phyloP scores from a whole-genome alignment of 176 grass and related monocot species.

The Avena sativa region DNA sequence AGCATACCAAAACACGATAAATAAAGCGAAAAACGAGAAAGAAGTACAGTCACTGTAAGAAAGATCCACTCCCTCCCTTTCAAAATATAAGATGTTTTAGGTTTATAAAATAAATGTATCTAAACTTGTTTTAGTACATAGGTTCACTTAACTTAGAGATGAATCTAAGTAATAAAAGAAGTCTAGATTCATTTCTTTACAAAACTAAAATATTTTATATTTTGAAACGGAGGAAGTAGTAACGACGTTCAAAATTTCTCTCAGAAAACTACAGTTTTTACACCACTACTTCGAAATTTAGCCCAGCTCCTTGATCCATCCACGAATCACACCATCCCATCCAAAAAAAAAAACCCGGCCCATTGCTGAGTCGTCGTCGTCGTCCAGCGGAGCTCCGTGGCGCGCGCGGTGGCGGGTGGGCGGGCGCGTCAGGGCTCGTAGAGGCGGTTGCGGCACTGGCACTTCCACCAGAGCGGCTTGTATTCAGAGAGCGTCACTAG shows the following conservation, averaged over 20 bases:
- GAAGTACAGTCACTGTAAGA: neutral
- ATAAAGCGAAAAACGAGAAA: neutral
- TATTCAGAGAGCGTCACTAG: constrained; percentile 61
- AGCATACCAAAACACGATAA: neutral
- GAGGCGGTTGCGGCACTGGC: constrained; percentile 68
- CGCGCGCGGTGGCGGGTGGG: neutral
- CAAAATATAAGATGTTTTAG: no score
- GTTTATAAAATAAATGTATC: no score
- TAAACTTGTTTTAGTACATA: no score
- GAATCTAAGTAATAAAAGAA: no score
- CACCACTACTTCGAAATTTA: neutral
- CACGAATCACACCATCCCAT: neutral
- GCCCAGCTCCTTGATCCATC: neutral
- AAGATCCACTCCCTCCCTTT: neutral
- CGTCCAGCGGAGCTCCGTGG: neutral
- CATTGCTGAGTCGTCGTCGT: neutral
- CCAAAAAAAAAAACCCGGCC: neutral
- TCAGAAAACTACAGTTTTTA: neutral
- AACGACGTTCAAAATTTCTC: constrained; percentile 21
- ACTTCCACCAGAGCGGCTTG: constrained; percentile 88
- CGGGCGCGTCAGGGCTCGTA: constrained; percentile 58
- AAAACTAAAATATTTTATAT: no score
- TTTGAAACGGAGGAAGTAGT: no score
- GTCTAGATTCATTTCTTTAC: no score
- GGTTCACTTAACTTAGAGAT: no score